Base-by-base conservation (phyloP, 1,139 yeast species). In the Hansenula sp. region DNA sequence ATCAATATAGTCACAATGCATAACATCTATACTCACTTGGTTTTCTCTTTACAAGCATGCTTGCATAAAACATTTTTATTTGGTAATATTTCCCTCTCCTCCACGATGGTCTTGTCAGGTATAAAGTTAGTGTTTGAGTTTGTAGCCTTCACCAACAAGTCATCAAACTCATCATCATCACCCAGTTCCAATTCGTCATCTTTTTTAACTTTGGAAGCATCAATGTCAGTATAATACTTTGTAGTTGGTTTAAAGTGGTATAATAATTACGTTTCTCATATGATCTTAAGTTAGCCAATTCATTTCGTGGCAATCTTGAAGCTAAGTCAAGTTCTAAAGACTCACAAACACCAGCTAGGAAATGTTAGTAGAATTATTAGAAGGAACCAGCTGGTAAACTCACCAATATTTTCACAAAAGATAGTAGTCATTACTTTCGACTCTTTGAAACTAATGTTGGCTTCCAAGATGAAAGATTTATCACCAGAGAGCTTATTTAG, bases 31-130 rank as follows among this genome's bases (percentile, higher is more conserved):
- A 37, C 51, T 18, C 37, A 51, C 38, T 32, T 54, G 2, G 45
- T 30, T 45, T 61, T 65, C 39, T 64, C 58, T 40, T 62, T 68
- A 44, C 77, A 72, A 3, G 52, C 39, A 44, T 72, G 77, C 31
- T 61, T 55, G 41, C 76, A 71, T 26, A 32, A 30, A 21, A 41
- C 27, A 40, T 40, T 27, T 16, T 18, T 14, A 26, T 37, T 31
- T 27, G 26, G 12, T 7, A 21, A 21, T 9, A 21, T 21, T 6
- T 21, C 9, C 9, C 24, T 21, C 9, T 7, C 9, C 6, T 21
- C 24, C 6, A 6, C 6, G 9, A 9, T 9, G 24, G 11, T 32
- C 38, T 36, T 25, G 13, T 25, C 13, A 16, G 36, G 21, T 34
- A 36, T 16, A 4, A 21, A 10, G 42, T 44, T 16, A 33, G 37